Evolutionary conservation across 805 yeast species (phyloP), one percentile per base, ranked within the genome.

Genomic region (Priceomyces medius): DNA sequence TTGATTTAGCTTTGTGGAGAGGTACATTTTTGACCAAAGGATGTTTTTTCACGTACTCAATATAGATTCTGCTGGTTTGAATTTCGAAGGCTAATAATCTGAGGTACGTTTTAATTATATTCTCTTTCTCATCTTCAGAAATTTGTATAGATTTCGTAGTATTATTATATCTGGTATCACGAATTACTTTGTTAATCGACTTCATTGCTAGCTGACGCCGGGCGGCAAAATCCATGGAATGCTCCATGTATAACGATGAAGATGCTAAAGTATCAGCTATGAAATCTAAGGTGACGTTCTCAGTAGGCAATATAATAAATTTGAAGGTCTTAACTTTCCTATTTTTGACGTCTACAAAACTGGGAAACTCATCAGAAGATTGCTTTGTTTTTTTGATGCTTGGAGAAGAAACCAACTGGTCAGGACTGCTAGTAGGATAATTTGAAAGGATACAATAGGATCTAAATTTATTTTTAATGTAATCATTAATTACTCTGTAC

Each of bases 401-500:
- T 1, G 43, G 47, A 1, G 62, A 59, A 12, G 56, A 49, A 10
- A 38, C 37, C 4, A 59, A 54, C 13, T 62, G 42, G 3, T 56
- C 47, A 8, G 53, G 33, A 5, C 36, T 44, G 13, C 46, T 47
- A 21, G 51, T 63, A 2, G 88, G 87, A 7, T 45, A 42, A 19
- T 65, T 79, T 3, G 80, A 64, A 17, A 84, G 58, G 3, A 84
- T 69, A 49, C 85, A 74, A 52, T 77, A 57, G 1, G 85, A 66
- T 41, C 91, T 65, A 57, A 81, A 83, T 58, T 78, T 77, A 65
- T 84, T 84, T 53, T 81, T 82, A 35, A 68, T 55, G 73, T 80
- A 84, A 54, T 84, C 90, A 14, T 81, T 71, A 42, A 82, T 64
- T 9, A 84, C 79, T 19, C 89, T 66, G 54, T 83, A 81, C 42